A percentile compares a stretch with the other conserved stretches of the same genome.
Conservation (phyloP, 208 protist species). For the Leishmania arabica region DNA sequence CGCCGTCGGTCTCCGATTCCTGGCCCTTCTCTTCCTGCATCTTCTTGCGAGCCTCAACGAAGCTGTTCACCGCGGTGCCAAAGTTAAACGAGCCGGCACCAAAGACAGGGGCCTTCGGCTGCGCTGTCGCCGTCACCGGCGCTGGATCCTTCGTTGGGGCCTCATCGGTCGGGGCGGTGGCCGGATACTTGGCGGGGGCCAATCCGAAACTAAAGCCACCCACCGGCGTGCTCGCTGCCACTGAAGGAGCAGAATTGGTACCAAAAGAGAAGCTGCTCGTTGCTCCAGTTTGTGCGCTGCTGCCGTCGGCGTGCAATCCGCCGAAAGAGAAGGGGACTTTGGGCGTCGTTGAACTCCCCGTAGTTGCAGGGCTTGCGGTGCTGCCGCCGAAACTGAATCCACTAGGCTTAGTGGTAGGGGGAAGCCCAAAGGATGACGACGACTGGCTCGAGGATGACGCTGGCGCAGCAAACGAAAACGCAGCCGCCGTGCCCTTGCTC, state of each 20-base stretch:
- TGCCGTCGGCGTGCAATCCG: neutral
- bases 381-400: conserved; percentile 18
- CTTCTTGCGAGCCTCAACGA: conserved; percentile 69
- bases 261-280: conserved; percentile 21
- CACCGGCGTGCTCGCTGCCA: neutral
- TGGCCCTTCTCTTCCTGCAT: conserved; percentile 40
- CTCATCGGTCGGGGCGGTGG: conserved; percentile 3
- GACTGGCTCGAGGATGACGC: neutral
- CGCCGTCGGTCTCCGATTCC: conserved; percentile 10
- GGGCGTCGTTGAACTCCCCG: neutral
- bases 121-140: conserved; percentile 7
- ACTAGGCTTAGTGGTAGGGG: neutral
- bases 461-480: neutral
- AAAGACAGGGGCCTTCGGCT: conserved; percentile 29
- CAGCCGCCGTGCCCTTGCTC: neutral
- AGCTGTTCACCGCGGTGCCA: conserved; percentile 55
- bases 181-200: neutral
- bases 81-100: conserved; percentile 66
- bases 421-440: neutral
- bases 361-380: neutral
- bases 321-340: conserved; percentile 5
- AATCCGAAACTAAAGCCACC: conserved; percentile 24
- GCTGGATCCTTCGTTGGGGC: conserved; percentile 2
- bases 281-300: neutral
- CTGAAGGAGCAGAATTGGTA: neutral